Evolutionary conservation across 2,329 filamentous ascomycete genomes (phyloP).

Genomic region (Trichoderma semiorbis): DNA sequence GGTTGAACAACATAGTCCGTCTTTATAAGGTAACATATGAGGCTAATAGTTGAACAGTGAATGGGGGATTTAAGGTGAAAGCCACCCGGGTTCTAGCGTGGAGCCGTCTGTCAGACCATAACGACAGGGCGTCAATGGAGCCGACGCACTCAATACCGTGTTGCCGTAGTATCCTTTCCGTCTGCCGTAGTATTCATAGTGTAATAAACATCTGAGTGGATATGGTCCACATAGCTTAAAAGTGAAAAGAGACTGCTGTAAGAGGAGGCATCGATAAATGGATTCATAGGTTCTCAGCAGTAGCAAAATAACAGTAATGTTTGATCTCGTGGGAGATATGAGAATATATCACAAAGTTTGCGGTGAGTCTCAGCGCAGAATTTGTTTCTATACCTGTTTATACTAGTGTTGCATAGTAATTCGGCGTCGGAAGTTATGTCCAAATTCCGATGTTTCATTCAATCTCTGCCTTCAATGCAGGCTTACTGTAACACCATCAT

Average conservation of each 20-base stretch:
- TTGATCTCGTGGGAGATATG: background rate
- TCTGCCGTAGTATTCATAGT: background rate
- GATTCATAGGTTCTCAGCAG: background rate
- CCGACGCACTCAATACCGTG: background rate
- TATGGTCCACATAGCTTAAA: background rate
- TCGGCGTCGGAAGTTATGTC: background rate
- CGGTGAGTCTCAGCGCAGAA: background rate
- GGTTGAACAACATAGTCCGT: background rate
- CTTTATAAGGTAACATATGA: background rate
- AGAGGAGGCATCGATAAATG: background rate
- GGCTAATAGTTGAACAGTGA: background rate
- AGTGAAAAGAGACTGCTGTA: background rate
- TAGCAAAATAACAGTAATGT: background rate
- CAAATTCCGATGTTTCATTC: background rate
- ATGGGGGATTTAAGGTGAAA: background rate
- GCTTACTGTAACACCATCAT: background rate
- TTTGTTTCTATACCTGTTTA: background rate
- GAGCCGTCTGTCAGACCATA: background rate
- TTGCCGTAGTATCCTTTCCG: background rate
- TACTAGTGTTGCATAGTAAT: background rate
- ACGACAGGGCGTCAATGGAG: background rate
- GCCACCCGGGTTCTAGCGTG: background rate
- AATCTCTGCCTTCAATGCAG: background rate
- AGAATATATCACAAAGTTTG: background rate
- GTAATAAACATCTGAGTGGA: background rate